A percentile compares a stretch with the other conserved stretches of the same genome.
Evolutionary conservation across 106 monocot genomes (phyloP).

Genomic region (Vanilla planifolia): DNA sequence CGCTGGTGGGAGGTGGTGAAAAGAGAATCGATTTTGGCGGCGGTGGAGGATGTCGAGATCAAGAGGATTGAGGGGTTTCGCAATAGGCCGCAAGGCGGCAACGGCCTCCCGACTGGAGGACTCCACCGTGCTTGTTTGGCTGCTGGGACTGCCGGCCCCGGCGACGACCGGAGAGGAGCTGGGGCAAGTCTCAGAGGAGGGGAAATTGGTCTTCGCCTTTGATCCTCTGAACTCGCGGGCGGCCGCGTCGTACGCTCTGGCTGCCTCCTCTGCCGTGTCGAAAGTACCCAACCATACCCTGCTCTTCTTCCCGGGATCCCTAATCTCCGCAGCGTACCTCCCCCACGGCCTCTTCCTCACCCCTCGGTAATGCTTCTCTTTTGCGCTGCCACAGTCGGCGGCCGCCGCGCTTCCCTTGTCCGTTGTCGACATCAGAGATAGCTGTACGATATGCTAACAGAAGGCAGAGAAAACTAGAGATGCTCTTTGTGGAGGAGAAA

Average conservation of each 20-base stretch:
- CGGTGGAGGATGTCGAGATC: constrained; percentile 27
- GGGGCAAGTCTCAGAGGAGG: constrained; percentile 10
- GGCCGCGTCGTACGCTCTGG: constrained; percentile 35
- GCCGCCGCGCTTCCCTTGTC: constrained; percentile 7
- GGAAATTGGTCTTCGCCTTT: constrained; percentile 36
- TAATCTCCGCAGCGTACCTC: constrained; percentile 42
- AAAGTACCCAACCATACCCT: constrained; percentile 41
- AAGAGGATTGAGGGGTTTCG: constrained; percentile 12
- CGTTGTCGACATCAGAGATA: constrained; percentile 16
- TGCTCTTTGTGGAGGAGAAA: too few relatives aligned
- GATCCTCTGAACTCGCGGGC: constrained; percentile 28
- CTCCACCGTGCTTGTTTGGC: constrained; percentile 56
- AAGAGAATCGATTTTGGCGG: constrained; percentile 17
- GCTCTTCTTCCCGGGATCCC: constrained; percentile 44
- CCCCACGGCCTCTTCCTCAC: constrained; percentile 49
- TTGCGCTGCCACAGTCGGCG: not conserved
- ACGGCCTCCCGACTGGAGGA: constrained; percentile 25
- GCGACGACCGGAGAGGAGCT: not conserved
- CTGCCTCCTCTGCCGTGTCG: constrained; percentile 41
- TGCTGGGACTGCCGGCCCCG: constrained; percentile 29
- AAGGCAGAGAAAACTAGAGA: too few relatives aligned
- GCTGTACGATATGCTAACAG: too few relatives aligned
- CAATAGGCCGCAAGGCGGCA: constrained; percentile 6
- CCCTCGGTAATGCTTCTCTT: constrained; percentile 28
- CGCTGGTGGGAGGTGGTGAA: constrained; percentile 2